These are phyloP conservation scores for Talaromyces borbonicus DNA, from an alignment of 495 filamentous ascomycete genomes.

Conservation along the genomic window DNA sequence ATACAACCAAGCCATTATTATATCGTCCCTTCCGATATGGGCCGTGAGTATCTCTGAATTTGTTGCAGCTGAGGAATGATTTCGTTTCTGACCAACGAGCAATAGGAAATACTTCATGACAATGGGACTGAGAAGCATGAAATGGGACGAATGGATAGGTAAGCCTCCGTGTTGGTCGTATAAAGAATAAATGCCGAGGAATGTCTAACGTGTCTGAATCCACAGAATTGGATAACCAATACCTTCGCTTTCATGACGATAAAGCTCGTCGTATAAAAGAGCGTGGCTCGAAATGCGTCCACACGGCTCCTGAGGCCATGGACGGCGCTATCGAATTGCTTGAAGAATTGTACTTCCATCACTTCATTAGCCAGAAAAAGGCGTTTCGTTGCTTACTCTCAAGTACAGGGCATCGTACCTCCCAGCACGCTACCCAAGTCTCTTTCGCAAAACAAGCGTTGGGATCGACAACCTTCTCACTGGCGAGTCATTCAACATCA, in stretches of 20 bases:
- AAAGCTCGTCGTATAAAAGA: slow-evolving; percentile 63
- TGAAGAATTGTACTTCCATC: slow-evolving; percentile 50
- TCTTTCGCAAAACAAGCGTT: slow-evolving; percentile 54
- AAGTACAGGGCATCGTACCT: slow-evolving; percentile 52
- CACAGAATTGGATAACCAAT: slow-evolving; percentile 77
- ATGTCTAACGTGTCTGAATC: neutral
- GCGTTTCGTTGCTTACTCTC: neutral
- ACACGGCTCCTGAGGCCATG: slow-evolving; percentile 64
- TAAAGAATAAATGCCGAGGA: neutral
- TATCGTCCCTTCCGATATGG: slow-evolving; percentile 83
- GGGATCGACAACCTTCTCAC: slow-evolving; percentile 67
- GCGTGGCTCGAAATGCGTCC: slow-evolving; percentile 59
- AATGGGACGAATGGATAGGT: slow-evolving; percentile 77
- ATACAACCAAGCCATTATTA: slow-evolving; percentile 63
- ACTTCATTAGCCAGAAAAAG: neutral
- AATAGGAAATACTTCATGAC: slow-evolving; percentile 58
- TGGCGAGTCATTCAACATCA: slow-evolving; percentile 62
- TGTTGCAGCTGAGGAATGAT: slow-evolving; percentile 8
- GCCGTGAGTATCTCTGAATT: slow-evolving; percentile 36
- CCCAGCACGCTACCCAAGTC: slow-evolving; percentile 66
- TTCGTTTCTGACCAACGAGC: no score
- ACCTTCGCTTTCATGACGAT: slow-evolving; percentile 61
- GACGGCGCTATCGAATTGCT: slow-evolving; percentile 72
- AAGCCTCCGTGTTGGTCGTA: no score
- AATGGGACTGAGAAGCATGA: slow-evolving; percentile 72